A percentile compares a stretch with the other conserved stretches of the same genome.
Evolutionary conservation across 768 basidiomycete species (phyloP).

Genomic region (Chiua virens): DNA sequence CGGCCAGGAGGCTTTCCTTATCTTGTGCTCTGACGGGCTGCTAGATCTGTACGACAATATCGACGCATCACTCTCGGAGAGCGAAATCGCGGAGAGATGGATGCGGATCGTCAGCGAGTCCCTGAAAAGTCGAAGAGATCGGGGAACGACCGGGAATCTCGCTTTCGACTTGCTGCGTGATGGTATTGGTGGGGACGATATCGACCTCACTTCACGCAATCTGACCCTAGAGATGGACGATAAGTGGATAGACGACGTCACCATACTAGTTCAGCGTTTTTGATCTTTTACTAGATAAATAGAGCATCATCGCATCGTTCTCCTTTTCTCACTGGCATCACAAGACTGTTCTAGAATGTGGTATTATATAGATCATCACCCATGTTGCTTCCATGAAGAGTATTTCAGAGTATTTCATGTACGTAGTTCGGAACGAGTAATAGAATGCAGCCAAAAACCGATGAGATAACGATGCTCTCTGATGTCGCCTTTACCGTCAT

Average conservation of each 20-base stretch:
- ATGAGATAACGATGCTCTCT: neutral
- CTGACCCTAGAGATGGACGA: constrained; percentile 52
- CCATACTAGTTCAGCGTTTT: constrained; percentile 43
- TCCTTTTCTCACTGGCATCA: neutral
- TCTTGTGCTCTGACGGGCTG: constrained; percentile 50
- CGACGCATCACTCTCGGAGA: constrained; percentile 19
- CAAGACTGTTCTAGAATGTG: constrained; percentile 4
- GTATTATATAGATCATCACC: constrained; percentile 8
- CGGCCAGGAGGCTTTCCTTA: constrained; percentile 31
- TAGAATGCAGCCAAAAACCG: constrained; percentile 7
- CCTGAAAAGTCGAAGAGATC: constrained; percentile 21
- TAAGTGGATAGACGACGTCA: constrained; percentile 52
- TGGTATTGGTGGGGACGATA: constrained; percentile 43
- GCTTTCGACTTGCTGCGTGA: constrained; percentile 43
- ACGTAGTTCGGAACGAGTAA: constrained; percentile 10
- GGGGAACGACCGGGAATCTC: constrained; percentile 28
- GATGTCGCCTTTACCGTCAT: neutral
- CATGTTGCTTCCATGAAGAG: constrained; percentile 8
- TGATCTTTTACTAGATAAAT: constrained; percentile 14
- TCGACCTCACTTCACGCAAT: constrained; percentile 39
- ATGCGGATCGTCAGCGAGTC: constrained; percentile 29
- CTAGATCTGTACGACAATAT: constrained; percentile 38
- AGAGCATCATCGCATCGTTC: neutral
- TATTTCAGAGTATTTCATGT: constrained; percentile 15
- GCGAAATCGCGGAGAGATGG: constrained; percentile 37